A percentile compares a stretch with the other conserved stretches of the same genome.
Evolutionary conservation across 306 rosid genomes (phyloP).

Genomic region (Quercus gilva): DNA sequence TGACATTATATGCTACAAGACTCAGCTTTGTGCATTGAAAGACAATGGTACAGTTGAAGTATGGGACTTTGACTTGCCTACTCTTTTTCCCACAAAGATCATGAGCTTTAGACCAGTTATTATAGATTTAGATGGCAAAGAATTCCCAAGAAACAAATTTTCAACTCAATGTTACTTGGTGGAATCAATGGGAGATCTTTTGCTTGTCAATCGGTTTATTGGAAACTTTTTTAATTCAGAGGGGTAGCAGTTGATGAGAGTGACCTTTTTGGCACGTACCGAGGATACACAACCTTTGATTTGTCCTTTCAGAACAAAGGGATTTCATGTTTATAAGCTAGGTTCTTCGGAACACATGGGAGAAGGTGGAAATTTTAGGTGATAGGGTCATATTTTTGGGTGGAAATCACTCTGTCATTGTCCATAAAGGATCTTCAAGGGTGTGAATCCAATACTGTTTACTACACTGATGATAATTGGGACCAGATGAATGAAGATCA

Average conservation of each 20-base stretch:
- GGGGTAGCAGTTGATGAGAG: neutral
- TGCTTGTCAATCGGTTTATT: neutral
- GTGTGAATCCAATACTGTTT: slow-evolving; percentile 3
- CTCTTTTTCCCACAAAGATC: neutral
- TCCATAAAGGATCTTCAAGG: neutral
- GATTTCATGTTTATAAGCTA: neutral
- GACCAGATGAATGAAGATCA: neutral
- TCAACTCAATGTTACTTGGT: neutral
- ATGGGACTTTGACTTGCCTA: neutral
- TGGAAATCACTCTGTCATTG: neutral
- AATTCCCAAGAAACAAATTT: neutral
- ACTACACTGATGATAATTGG: slow-evolving; percentile 10
- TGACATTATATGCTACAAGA: neutral
- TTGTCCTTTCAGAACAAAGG: slow-evolving; percentile 3
- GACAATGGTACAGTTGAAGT: neutral
- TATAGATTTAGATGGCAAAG: neutral
- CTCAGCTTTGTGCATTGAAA: neutral
- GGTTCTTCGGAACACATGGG: neutral
- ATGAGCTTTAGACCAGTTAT: neutral
- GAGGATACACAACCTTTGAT: neutral
- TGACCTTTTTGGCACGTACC: too few relatives aligned
- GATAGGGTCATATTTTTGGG: slow-evolving; percentile 11
- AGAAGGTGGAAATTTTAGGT: neutral
- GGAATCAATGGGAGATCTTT: slow-evolving; percentile 12
- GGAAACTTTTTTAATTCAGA: neutral